Percentiles rank a stretch among this genome's conserved stretches.
These are phyloP conservation scores for Triglochin maritima DNA, from an alignment of 106 monocot genomes.

Conservation along the genomic window DNA sequence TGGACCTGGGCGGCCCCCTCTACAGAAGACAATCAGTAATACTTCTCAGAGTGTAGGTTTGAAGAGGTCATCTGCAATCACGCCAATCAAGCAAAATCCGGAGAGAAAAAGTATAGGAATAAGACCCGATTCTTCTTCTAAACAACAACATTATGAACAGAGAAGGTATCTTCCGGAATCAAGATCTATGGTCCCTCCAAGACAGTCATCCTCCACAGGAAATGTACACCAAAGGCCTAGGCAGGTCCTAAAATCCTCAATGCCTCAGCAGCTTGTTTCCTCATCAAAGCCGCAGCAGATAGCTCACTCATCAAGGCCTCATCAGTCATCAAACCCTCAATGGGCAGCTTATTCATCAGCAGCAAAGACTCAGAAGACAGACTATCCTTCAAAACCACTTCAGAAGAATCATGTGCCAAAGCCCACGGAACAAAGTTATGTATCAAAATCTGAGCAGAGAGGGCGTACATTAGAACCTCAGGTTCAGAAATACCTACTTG, in stretches of 20 bases:
- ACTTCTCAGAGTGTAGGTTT: constrained; percentile 17
- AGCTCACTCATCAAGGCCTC: constrained; percentile 10
- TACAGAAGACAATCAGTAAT: constrained; percentile 21
- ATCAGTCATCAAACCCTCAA: constrained; percentile 4
- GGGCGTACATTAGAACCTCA: neutral
- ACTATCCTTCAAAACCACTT: neutral
- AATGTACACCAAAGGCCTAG: too few relatives aligned
- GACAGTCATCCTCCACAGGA: constrained; percentile 8
- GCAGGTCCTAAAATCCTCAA: neutral
- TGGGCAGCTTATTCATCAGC: constrained; percentile 2
- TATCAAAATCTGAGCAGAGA: neutral
- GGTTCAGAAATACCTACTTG: neutral
- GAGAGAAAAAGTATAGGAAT: neutral
- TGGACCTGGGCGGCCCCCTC: constrained; percentile 16
- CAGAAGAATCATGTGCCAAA: neutral
- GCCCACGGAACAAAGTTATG: neutral
- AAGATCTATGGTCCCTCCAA: constrained; percentile 6
- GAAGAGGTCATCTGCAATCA: constrained; percentile 25
- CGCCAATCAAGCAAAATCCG: constrained; percentile 3
- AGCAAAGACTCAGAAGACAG: constrained; percentile 5
- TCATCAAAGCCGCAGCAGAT: neutral
- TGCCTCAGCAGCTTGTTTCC: constrained; percentile 2
- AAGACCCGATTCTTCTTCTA: constrained; percentile 14
- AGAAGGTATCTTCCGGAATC: constrained; percentile 12
- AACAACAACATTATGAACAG: constrained; percentile 11